Base-by-base conservation (phyloP, 2,329 filamentous ascomycete species). In the Xylogone sp. region DNA sequence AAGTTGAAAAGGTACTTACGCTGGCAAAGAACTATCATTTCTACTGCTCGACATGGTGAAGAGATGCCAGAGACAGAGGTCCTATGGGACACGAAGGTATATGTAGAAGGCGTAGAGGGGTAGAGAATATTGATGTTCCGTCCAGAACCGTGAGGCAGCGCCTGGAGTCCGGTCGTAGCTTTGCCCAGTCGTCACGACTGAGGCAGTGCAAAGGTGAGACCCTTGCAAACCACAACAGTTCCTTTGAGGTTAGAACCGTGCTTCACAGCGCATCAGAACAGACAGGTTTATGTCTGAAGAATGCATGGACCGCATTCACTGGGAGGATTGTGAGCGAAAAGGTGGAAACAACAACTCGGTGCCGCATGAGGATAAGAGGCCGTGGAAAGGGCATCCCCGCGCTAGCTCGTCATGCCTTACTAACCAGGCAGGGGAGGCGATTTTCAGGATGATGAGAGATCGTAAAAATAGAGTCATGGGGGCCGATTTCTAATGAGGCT, bases 21-120 rank as follows among this genome's bases (percentile, higher is more conserved):
- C 72, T 64, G 83, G 79, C 64, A 83, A 74, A 71, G 81, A 82
- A 57, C 81, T 76, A 68, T 84, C 81, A 71, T 78, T 77, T 61
- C 75, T 73, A 54, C 65, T 73, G 45, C 66, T 68, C 64, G 70
- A 71, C 74, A 77, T 78, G 56, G 53, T 70, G 55, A 62, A 64
- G 56, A 61, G 59, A 58, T 61, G 61, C 61, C 62, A 64, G 56
- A 60, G 49, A 55, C 57, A 62, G 58, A 60, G 56, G 52, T 27
- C 52, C 51, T 53, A 13, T 7, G 21, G 27, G 16, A 21, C 43
- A 6, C n/a, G 39, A 20, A 34, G 21, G 45, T 34, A 50, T 24
- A 42, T 43, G 12, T 8, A 43, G 19, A 43, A 22, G 43, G 31
- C 44, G 48, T 42, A 24, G 24, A 42, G 46, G 12, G 46, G 34